phyloP scores from a whole-genome alignment of 2,329 filamentous ascomycete genomes.

The Monosporascus ibericus region DNA sequence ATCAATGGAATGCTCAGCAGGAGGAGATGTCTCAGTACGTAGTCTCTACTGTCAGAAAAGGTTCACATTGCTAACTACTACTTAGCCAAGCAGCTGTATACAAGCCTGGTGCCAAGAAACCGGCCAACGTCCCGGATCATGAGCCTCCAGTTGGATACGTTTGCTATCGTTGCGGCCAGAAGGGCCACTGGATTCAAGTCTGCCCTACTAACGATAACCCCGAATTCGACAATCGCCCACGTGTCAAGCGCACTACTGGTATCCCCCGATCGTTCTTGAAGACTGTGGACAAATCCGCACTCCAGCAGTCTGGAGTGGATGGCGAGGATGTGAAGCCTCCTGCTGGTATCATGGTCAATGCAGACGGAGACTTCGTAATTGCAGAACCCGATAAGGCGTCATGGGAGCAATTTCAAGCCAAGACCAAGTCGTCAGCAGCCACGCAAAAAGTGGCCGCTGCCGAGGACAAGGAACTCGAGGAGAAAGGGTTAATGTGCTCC shows the following conservation, averaged over 20 bases:
- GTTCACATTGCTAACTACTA: slow-evolving; percentile 5
- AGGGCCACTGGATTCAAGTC: slow-evolving; percentile 98
- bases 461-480: slow-evolving; percentile 80
- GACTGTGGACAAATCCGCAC: slow-evolving; percentile 85
- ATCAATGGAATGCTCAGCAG: slow-evolving; percentile 89
- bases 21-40: slow-evolving; percentile 81
- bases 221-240: slow-evolving; percentile 86
- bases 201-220: slow-evolving; percentile 99
- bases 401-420: slow-evolving; percentile 96
- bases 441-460: slow-evolving; percentile 71
- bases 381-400: slow-evolving; percentile 91
- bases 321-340: slow-evolving; percentile 72
- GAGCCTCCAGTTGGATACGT: slow-evolving; percentile 91
- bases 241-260: slow-evolving; percentile 93
- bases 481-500: slow-evolving; percentile 83
- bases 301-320: slow-evolving; percentile 67
- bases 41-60: background rate
- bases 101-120: slow-evolving; percentile 58
- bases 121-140: slow-evolving; percentile 78
- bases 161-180: slow-evolving; percentile 92
- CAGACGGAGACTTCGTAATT: slow-evolving; percentile 95
- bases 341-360: slow-evolving; percentile 93
- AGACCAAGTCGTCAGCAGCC: slow-evolving; percentile 78
- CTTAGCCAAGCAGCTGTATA: slow-evolving; percentile 56
- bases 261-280: slow-evolving; percentile 94